Evolutionary conservation across 352 stramenopile species (phyloP).

Genomic region (Phytophthora rubi): DNA sequence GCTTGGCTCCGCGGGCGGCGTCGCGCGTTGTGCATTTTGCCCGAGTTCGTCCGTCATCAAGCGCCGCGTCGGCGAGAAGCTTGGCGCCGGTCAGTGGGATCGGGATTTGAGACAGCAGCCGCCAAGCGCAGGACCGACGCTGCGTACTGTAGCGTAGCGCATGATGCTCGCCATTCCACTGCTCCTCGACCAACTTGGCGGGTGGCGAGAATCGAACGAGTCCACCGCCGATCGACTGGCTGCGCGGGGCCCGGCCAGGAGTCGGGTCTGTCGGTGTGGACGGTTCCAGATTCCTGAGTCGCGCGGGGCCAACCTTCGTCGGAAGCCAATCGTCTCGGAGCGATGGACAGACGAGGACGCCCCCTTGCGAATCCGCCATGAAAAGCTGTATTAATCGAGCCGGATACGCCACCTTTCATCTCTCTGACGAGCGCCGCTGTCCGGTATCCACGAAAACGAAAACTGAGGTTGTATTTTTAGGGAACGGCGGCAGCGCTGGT

Average conservation of each 20-base stretch:
- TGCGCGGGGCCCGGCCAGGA: not conserved
- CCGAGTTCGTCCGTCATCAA: conserved; percentile 20
- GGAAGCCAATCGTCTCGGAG: conserved; percentile 21
- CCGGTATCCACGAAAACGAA: not conserved
- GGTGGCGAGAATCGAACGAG: conserved; percentile 7
- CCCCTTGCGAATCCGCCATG: conserved; percentile 15
- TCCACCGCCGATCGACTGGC: conserved; percentile 11
- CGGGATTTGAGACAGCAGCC: conserved; percentile 24
- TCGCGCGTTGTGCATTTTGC: conserved; percentile 22
- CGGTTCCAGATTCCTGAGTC: conserved; percentile 16
- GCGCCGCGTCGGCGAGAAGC: conserved; percentile 10
- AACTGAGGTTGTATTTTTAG: not conserved
- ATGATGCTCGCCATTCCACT: not conserved
- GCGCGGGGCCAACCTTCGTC: conserved; percentile 17
- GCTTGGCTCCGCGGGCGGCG: conserved; percentile 24
- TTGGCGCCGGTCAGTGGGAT: conserved; percentile 18
- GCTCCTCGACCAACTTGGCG: not conserved
- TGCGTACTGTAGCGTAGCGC: too few relatives aligned
- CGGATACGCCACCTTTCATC: conserved; percentile 4
- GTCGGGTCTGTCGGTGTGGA: not conserved
- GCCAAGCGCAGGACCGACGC: not conserved
- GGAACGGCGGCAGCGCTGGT: not conserved
- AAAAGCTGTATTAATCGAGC: conserved; percentile 26
- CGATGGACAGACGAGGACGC: conserved; percentile 29
- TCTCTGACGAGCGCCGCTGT: conserved; percentile 4